Percentiles rank a stretch among this genome's conserved stretches.
Conservation (phyloP, 163 green algal genomes). For the Picocystis sp. region DNA sequence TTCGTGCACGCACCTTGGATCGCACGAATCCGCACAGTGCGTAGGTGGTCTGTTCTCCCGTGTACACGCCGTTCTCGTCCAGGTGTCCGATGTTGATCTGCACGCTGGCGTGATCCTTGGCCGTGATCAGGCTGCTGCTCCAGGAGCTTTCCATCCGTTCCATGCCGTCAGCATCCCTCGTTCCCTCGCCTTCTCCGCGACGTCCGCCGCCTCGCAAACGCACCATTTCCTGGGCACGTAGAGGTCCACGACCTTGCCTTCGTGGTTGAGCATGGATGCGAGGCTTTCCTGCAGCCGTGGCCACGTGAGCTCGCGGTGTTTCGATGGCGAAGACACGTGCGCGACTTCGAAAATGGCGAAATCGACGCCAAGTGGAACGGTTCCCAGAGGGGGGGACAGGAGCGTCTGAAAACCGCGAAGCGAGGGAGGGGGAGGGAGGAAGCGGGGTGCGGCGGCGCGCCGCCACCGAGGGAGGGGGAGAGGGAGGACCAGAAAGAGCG, state of each 20-base stretch:
- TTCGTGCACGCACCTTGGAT: conserved; percentile 35
- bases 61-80: conserved; percentile 88
- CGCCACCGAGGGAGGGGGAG: too few species aligned
- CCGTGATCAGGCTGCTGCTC: conserved; percentile 97
- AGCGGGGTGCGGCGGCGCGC: too few species aligned
- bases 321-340: too few species aligned
- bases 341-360: too few species aligned
- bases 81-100: conserved; percentile 99
- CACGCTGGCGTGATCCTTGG: conserved; percentile 90
- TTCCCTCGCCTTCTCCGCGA: neutral
- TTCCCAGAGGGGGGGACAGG: too few species aligned
- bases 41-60: conserved; percentile 79
- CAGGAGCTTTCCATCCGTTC: conserved; percentile 56
- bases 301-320: too few species aligned
- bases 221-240: conserved; percentile 99
- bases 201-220: neutral
- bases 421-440: too few species aligned
- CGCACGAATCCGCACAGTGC: conserved; percentile 77
- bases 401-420: too few species aligned
- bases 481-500: too few species aligned
- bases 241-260: conserved; percentile 87
- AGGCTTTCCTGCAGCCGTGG: too few species aligned
- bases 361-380: too few species aligned
- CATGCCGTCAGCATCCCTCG: too few species aligned
- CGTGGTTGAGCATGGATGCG: conserved; percentile 81